Percentiles rank a stretch among this genome's conserved stretches.
Evolutionary conservation across 192 early-diverging fungal genomes (phyloP).

Genomic region (Gryganskiella cystojenkinii): DNA sequence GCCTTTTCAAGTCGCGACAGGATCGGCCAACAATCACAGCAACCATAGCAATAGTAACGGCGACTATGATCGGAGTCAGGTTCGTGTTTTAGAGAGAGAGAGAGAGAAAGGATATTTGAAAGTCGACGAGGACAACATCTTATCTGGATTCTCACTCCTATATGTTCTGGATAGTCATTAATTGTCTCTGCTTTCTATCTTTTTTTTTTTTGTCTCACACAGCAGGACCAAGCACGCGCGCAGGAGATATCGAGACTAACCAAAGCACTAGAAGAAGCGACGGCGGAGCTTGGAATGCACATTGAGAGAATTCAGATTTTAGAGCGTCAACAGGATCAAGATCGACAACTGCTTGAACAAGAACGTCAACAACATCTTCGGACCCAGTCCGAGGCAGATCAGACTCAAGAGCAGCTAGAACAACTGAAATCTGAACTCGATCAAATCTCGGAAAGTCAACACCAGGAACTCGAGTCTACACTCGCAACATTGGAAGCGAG

Average conservation of each 20-base stretch:
- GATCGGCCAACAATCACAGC: neutral
- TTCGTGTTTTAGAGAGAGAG: too few species aligned
- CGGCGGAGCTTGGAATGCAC: neutral
- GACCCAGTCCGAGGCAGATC: conserved; percentile 1
- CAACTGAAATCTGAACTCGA: neutral
- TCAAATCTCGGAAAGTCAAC: conserved; percentile 15
- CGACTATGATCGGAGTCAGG: neutral
- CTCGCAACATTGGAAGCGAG: conserved; percentile 3
- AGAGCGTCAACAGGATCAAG: neutral
- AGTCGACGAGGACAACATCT: too few species aligned
- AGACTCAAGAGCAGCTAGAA: conserved; percentile 10
- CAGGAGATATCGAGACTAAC: conserved; percentile 16
- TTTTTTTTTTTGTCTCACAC: neutral
- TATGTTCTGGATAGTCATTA: too few species aligned
- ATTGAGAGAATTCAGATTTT: neutral
- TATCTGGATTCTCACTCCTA: too few species aligned
- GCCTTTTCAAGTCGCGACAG: neutral
- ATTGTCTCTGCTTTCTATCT: too few species aligned
- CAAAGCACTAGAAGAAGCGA: conserved; percentile 12
- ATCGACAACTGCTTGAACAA: neutral
- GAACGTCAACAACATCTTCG: neutral
- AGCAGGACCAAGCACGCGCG: conserved; percentile 5
- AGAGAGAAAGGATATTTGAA: too few species aligned
- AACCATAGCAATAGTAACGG: neutral
- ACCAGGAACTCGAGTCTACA: conserved; percentile 14